Base-by-base conservation (phyloP, 2,329 filamentous ascomycete genomes). In the Domatiomyces globalis region DNA sequence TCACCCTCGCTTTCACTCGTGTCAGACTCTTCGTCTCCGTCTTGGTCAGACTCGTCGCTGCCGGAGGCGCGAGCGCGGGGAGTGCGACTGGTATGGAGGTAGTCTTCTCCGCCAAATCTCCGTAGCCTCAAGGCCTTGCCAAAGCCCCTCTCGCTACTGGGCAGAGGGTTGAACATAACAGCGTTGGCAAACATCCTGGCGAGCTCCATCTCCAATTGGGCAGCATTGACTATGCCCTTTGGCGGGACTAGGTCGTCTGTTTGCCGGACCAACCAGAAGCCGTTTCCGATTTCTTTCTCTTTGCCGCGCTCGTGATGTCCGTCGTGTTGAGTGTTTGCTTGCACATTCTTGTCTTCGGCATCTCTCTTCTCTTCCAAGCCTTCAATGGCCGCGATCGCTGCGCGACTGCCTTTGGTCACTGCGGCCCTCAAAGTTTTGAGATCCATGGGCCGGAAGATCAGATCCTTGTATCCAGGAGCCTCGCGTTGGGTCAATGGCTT, bases 101-200 rank as follows among this genome's bases (percentile, higher is more conserved):
- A 66, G 20, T 55, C 48, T 66, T 56, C 60, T 27, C 56, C 58
- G 46, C 51, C 58, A 29, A 50, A 43, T 47, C 54, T 58, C 15
- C 57, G 50, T 10, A 58, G 54, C 6, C 58, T 66, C 57, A 88
- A 85, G 0, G 74, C 71, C 1, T 75, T 72, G 0, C 83, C 83
- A 8, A 84, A 80, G 0, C 84, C 84, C 22, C 83, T 78, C 58
- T 85, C 74, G 15, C 54, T 56, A 4, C 43, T 51, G 0, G 84
- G 81, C 56, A 94, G 87, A 0, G 85, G 82, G 61, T 96, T 96
- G 73, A 95, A 98, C 92, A 98, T 96, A 67, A 95, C 85, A 17
- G 92, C 90, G 63, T 96, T 96, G 59, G 88, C 87, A 66, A 96
- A 95, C 86, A 96, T 95, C 61, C 94, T 85, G 61, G 94, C 87